Base-by-base conservation (phyloP, 2,329 filamentous ascomycete genomes). In the Botrytis deweyae region DNA sequence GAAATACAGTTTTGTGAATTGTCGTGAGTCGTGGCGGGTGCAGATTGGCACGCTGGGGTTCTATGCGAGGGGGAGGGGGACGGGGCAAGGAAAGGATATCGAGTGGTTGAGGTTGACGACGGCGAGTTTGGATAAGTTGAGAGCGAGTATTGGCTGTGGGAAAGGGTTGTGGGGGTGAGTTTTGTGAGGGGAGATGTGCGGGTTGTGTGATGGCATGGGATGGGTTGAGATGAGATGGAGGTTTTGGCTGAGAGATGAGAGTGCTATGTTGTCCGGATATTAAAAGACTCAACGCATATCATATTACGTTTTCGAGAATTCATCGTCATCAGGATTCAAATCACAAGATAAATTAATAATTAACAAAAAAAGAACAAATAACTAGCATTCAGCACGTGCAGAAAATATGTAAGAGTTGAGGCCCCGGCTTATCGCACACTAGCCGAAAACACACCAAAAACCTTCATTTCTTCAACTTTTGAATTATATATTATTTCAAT, bases 1-100 rank as follows among this genome's bases (percentile, higher is more conserved):
- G 0, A 70, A 73, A 64, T 70, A 73, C 33, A 73, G 72, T 20
- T 73, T 64, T 59, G 67, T 73, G 8, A 70, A 72, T 40, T 66
- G 67, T 36, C 29, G n/a, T 2, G 44, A 70, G 36, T n/a, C 18
- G 1, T 73, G 65, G 52, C 38, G 38, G 1, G 52, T 70, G 36
- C 55, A 71, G 18, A 22, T 73, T 4, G 58, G 72, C 0, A 71
- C 65, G 2, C 59, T 73, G 58, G 72, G 72, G 29, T 73, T 73
- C 22, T 73, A 73, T 65, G 22, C 12, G 5, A 29, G 46, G 36
- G 46, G 55, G 2, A 22, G 20, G 44, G 44, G 44, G 7, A 8
- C 7, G 7, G 44, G 44, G 44, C 1, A 8, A 0, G 52, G 22
- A 2, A 72, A 40, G 63, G 44, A 40, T 4, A 9, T 16, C 0